Base-by-base conservation (phyloP, 2,329 filamentous ascomycete genomes). In the Graphiopsis chlorocephala region DNA sequence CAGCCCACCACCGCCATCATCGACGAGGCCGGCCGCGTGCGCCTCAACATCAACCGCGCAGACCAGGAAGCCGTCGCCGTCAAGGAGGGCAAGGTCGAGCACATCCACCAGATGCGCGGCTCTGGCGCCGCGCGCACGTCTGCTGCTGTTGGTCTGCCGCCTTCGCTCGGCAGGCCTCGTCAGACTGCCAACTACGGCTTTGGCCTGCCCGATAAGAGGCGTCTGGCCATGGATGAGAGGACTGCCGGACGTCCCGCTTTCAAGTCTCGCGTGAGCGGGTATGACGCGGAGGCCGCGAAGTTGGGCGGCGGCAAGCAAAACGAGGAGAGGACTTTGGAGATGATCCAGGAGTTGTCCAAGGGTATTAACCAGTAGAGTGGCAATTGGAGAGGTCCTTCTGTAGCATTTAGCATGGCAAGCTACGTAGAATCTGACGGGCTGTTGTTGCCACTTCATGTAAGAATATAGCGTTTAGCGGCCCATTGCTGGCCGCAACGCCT, bases 1-100 rank as follows among this genome's bases (percentile, higher is more conserved):
- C 78, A 79, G 20, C 81, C 84, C 1, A 73, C 76, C 50, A 79
- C 78, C 47, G 84, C 82, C 25, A 73, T 71, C 52, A 73, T 84
- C 35, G 77, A 82, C 65, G 77, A 81, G 23, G 71, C 78, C 12
- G 82, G 82, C 38, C 76, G 75, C 42, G 78, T 84, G 64, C 70
- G 70, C 4, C 74, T 84, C 55, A 68, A 70, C 11, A 67, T 76
- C 17, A 55, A 48, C 25, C 69, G 74, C 61, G 72, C 70, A n/a
- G 71, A 73, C 63, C 64, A 67, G 25, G 74, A 75, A 61, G 71
- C 74, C 10, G 68, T 76, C 25, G 72, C 73, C 7, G 74, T 77
- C 58, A 75, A 73, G 65, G 48, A 62, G 48, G 60, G 65, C 61
- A 64, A 72, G 10, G 69, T 72, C 8, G 66, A 73, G 59, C 62